Conservation (phyloP, 1,284 basidiomycete species). For the Wolfiporia cocos region DNA sequence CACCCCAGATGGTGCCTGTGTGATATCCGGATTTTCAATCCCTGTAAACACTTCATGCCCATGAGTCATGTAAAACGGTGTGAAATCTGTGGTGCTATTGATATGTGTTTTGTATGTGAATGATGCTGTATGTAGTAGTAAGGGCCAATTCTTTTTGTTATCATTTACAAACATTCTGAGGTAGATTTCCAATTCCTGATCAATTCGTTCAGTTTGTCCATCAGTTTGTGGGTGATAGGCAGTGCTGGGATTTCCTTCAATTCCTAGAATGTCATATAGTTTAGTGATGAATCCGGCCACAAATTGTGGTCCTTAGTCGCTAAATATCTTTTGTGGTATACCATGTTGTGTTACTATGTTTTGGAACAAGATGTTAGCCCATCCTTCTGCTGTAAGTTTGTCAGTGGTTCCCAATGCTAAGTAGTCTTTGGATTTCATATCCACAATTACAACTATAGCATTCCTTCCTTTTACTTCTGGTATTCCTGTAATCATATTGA, state of each 20-base stretch:
- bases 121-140: neutral
- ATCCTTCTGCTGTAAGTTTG: no score
- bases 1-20: neutral
- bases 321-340: neutral
- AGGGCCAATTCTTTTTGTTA: neutral
- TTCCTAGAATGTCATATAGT: constrained; percentile 5
- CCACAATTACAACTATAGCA: neutral
- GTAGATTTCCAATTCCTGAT: no score
- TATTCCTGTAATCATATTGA: neutral
- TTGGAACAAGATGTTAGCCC: neutral
- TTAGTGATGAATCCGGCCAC: neutral
- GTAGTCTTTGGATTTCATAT: constrained; percentile 1
- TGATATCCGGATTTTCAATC: neutral
- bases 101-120: no score
- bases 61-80: neutral
- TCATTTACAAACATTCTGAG: neutral
- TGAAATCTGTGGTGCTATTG: no score
- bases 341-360: neutral
- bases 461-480: neutral
- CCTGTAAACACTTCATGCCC: neutral
- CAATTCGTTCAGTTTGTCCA: no score
- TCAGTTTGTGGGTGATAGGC: no score
- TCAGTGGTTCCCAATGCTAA: neutral
- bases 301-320: neutral
- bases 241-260: no score